Evolutionary conservation across 805 yeast species (phyloP), one percentile per base, ranked within the genome.

Genomic region (Metschnikowia colocasiae): DNA sequence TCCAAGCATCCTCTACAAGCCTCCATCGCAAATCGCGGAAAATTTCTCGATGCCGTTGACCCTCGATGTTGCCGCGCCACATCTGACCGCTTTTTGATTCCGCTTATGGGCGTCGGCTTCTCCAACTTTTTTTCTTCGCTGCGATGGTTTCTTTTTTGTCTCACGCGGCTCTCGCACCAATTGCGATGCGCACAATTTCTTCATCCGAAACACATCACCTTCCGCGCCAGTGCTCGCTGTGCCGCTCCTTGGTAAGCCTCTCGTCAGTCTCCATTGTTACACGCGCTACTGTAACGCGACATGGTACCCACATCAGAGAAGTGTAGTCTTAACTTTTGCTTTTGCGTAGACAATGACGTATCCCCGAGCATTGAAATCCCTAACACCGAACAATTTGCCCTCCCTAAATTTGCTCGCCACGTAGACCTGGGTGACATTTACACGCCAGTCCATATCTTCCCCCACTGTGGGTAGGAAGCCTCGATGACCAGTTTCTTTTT

Each of bases 401-500:
- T 20, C 13, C 16, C 7, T 12, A 4, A 4, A 9, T n/a, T 35
- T n/a, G 13, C 38, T 13, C 26, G 38, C 8, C 18, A 8, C 16
- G 10, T 22, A 20, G 13, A 22, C 16, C 37, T 32, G 15, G 15
- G 15, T 3, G 12, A 22, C 6, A 16, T 27, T 16, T 33, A 38
- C 20, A 13, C 31, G 29, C n/a, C 36, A 18, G 45, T 27, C 29
- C 41, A n/a, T 37, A 12, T 34, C 9, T 32, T 32, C 9, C 23
- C 13, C 25, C 26, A 12, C 25, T 37, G 30, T 23, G 22, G 31
- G 31, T 39, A 6, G 42, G 32, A 4, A 23, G 33, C 30, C 34
- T 19, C 26, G 42, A 39, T 39, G 42, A 19, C 42, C 26, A 39
- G 26, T 39, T 39, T 39, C 42, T 39, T 39, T 35, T 27, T 46